Base-by-base conservation (phyloP, 768 basidiomycete genomes). In the Tylopilus vinaceipallidus region DNA sequence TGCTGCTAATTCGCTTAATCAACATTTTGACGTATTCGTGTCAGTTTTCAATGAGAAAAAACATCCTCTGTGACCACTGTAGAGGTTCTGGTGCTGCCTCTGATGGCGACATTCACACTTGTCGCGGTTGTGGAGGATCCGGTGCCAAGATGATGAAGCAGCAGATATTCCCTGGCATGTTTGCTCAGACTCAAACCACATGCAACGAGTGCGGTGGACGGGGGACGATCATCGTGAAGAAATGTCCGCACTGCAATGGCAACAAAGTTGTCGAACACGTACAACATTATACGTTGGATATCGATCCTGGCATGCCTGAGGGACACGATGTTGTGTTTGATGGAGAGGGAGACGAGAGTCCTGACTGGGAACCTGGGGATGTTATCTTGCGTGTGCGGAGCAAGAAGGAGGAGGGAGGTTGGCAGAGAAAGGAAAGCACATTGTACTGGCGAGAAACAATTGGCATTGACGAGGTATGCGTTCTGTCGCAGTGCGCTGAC, bases 131-230 rank as follows among this genome's bases (percentile, higher is more conserved):
- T 63, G 78, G 81, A 45, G 97, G 97, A 17, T 74, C 82, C 42
- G 97, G 97, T 32, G 78, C 95, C 45, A 87, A 89, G 62, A 67
- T 97, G 20, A 80, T 85, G 41, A 85, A 91, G 47, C 93, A 97
- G 64, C 97, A 73, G 72, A 90, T 99, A 53, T 95, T 95, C 77
- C 94, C 95, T 2, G 95, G 94, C 22, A 97, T 97, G 95, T 90
- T 86, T 61, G 88, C 91, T 0, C 91, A 95, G 67, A 83, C 83
- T 12, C 91, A 95, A 71, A 75, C 80, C 36, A 82, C 87, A 47
- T 95, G 87, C 70, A 84, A 83, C 47, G 83, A 89, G 34, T 98
- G 95, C 63, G 75, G 78, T 40, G 95, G 95, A 3, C 84, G 88
- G 34, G 93, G 95, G 11, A 83, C 79, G 53, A 73, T 85, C 42